These are phyloP conservation scores for Saprolegnia parasitica DNA, from an alignment of 352 stramenopile species.

Conservation along the genomic window DNA sequence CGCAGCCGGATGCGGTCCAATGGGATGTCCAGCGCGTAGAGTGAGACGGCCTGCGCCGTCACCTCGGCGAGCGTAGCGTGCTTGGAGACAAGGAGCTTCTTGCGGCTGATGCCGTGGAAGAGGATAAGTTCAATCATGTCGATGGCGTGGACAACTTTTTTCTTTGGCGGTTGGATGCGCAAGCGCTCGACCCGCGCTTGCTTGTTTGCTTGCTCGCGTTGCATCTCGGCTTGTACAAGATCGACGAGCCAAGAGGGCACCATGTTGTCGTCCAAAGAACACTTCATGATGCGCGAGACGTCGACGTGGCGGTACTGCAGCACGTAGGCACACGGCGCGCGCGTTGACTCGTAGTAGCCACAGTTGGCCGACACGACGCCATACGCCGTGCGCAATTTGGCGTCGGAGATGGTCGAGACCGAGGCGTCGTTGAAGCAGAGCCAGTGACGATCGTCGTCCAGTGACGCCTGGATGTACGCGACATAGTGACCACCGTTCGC, in stretches of 20 bases:
- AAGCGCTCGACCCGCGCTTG: constrained; percentile 62
- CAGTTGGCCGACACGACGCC: constrained; percentile 35
- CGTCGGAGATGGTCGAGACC: constrained; percentile 70
- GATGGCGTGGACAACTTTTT: too few species aligned
- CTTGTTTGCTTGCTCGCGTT: constrained; percentile 48
- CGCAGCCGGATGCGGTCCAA: constrained; percentile 42
- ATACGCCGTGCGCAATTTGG: constrained; percentile 72
- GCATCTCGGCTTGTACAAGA: constrained; percentile 60
- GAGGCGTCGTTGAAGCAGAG: constrained; percentile 86
- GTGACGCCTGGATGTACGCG: constrained; percentile 88
- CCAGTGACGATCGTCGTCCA: constrained; percentile 73
- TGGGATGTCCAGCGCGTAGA: not conserved
- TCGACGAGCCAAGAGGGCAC: constrained; percentile 67
- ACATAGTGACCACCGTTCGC: constrained; percentile 91
- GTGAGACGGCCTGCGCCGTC: constrained; percentile 24
- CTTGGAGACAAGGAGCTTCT: constrained; percentile 69
- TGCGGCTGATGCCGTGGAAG: constrained; percentile 76
- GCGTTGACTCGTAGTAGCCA: constrained; percentile 36
- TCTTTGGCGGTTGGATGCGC: too few species aligned
- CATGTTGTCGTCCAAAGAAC: constrained; percentile 43
- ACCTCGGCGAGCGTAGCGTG: constrained; percentile 57
- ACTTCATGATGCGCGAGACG: constrained; percentile 61
- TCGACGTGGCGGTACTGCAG: constrained; percentile 83
- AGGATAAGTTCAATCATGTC: constrained; percentile 74
- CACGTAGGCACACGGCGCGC: constrained; percentile 88